These are phyloP conservation scores for Mycena floridula DNA, from an alignment of 768 basidiomycete species.

Conservation along the genomic window DNA sequence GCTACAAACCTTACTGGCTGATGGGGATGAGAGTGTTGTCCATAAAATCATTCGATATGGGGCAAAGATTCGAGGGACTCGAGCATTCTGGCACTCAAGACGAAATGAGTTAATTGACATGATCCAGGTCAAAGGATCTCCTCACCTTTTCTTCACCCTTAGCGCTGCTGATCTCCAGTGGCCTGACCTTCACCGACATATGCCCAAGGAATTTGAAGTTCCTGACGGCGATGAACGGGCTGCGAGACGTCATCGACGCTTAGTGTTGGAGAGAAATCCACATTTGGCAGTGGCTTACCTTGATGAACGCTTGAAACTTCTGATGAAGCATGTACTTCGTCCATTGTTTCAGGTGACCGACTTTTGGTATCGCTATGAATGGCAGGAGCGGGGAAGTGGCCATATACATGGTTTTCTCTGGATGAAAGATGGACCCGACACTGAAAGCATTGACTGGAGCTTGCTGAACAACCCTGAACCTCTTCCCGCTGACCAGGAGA, in stretches of 20 bases:
- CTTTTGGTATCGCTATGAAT: not conserved
- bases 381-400: not conserved
- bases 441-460: not conserved
- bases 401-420: constrained; percentile 1
- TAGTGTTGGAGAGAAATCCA: not conserved
- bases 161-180: not conserved
- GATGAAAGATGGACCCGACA: not conserved
- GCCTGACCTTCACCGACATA: not conserved
- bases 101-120: not conserved
- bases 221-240: not conserved
- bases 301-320: not conserved
- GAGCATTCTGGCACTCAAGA: not conserved
- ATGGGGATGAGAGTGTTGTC: not conserved
- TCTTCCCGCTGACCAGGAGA: not conserved
- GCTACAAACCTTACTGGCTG: not conserved
- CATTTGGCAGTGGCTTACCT: not conserved
- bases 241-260: not conserved
- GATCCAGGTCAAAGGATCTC: not conserved
- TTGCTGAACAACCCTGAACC: not conserved
- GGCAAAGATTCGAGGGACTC: not conserved
- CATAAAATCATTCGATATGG: not conserved
- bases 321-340: not conserved
- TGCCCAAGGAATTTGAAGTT: not conserved
- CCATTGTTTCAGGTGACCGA: not conserved
- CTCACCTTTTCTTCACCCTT: not conserved